Evolutionary conservation across 352 stramenopile genomes (phyloP), one percentile per base, ranked within the genome.

Genomic region (Globisporangium cederbergense): DNA sequence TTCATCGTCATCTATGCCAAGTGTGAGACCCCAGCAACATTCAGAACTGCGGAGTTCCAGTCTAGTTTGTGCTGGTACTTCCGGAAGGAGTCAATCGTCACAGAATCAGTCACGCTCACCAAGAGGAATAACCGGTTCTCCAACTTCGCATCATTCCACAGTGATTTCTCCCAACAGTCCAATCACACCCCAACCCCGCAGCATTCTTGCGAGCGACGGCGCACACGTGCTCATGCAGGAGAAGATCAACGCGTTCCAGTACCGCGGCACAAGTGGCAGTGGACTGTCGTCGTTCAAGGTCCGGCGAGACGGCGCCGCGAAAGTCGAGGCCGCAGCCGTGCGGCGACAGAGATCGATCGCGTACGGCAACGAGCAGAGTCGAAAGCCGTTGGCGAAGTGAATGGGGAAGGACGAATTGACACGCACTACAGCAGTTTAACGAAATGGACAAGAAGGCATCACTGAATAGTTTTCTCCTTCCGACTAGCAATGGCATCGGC

Each of bases 181-280:
- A 7, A 34, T 49, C 3, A 57, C 64, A 20, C 50, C 59, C 0
- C 52, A 56, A 20, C 50, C 20, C 2, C 64, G 58, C 43, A 70
- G 64, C 25, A 66, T 70, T 34, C 52, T 70, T 20, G 59, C 59
- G 47, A 51, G 55, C 11, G 64, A 70, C 1, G 64, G 64, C 7
- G 25, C 54, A 8, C 64, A 70, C 52, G 51, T 70, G 25, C 50
- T 70, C 8, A 30, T 70, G 22, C 59, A 66, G 20, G 64, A 70
- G 42, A 66, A 62, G 43, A 61, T 70, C 43, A 61, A 30, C 34
- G 49, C 64, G 32, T 70, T 70, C 47, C 58, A 70, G 42, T 58
- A 57, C 45, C 64, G 64, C 16, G 63, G 63, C 7, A 16, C 36
- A 0, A 59, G n/a, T n/a, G 32, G 36, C 25, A 62, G 16, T 43